phyloP scores from a whole-genome alignment of 164 flowering plant genomes.

The Dillenia turbinata region DNA sequence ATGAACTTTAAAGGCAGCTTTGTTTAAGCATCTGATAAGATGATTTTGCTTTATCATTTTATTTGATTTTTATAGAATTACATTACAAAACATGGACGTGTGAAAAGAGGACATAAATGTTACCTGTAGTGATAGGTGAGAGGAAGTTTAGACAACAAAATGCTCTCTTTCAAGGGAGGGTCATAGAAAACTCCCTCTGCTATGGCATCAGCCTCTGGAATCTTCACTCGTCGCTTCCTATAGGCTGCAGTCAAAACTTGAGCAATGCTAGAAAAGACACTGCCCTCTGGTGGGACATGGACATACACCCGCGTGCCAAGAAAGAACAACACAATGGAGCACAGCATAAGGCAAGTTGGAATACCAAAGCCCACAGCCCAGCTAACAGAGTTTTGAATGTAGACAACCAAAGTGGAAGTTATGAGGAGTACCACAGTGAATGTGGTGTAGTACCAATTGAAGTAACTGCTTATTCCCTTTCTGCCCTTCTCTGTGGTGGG shows the following conservation, averaged over 20 bases:
- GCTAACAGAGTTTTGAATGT: slow-evolving; percentile 62
- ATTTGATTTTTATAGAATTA: too few species aligned
- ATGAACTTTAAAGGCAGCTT: slow-evolving; percentile 38
- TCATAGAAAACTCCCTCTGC: slow-evolving; percentile 31
- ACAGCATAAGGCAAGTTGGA: slow-evolving; percentile 52
- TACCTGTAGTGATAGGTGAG: slow-evolving; percentile 41
- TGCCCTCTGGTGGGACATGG: slow-evolving; percentile 59
- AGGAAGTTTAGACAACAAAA: slow-evolving; percentile 29
- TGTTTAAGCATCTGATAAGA: slow-evolving; percentile 39
- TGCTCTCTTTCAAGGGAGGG: slow-evolving; percentile 32
- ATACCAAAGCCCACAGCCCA: slow-evolving; percentile 76
- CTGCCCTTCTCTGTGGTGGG: slow-evolving; percentile 58
- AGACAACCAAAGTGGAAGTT: slow-evolving; percentile 58
- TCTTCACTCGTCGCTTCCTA: slow-evolving; percentile 46
- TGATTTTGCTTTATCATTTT: not conserved
- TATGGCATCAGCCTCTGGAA: slow-evolving; percentile 12
- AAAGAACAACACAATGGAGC: slow-evolving; percentile 53
- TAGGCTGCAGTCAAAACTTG: slow-evolving; percentile 59
- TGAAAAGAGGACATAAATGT: not conserved
- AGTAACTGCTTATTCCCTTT: slow-evolving; percentile 72
- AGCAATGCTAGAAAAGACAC: slow-evolving; percentile 51
- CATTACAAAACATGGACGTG: too few species aligned
- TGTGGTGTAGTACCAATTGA: slow-evolving; percentile 83
- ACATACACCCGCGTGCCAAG: slow-evolving; percentile 59
- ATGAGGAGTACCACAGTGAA: slow-evolving; percentile 60